Base-by-base conservation (phyloP, 1,139 yeast species). In the Taphrina wiesneri region DNA sequence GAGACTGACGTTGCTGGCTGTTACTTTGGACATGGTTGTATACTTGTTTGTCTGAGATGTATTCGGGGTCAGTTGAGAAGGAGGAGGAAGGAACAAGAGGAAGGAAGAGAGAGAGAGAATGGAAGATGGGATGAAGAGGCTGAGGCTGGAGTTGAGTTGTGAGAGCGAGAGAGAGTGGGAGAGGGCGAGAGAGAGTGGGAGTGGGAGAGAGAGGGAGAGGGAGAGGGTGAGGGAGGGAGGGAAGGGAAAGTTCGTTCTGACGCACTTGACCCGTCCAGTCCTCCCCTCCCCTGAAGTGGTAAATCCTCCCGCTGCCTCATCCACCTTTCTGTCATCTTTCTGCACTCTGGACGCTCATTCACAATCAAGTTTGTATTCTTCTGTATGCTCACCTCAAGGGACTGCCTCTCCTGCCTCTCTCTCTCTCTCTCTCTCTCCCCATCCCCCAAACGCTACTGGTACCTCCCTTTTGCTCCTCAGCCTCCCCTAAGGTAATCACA, bases 1-100 rank as follows among this genome's bases (percentile, higher is more conserved):
- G 2, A 78, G 72, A 39, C 92, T 86, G 62, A 89, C 81, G 69
- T 86, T 82, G 25, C 86, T 81, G 26, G 86, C 92, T 65, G 83
- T 79, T 59, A 86, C 77, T 15, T 70, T 60, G 45, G 66, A 39
- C 68, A 68, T 70, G 41, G 9, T 51, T 26, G 7, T 49, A 11
- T 41, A n/a, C 19, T 41, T 19, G 46, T 19, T 15, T 15, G 45
- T 13, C 9, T 2, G 9, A 41, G 23, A 19, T 39, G 19, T 9
- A n/a, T 15, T 39, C n/a, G 15, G n/a, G 45, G 17, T 32, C 39
- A 13, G 13, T 32, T 9, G 46, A n/a, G 19, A 39, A 6, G n/a
- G 45, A 39, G n/a, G n/a, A 39, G n/a, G 45, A 39, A 6, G n/a
- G n/a, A 39, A 17, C 7, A 15, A n/a, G 51, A 46, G 30, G 13